Percentiles rank a stretch among this genome's conserved stretches.
Conservation (phyloP, 208 protist species). For the Acanthamoeba triangularis region DNA sequence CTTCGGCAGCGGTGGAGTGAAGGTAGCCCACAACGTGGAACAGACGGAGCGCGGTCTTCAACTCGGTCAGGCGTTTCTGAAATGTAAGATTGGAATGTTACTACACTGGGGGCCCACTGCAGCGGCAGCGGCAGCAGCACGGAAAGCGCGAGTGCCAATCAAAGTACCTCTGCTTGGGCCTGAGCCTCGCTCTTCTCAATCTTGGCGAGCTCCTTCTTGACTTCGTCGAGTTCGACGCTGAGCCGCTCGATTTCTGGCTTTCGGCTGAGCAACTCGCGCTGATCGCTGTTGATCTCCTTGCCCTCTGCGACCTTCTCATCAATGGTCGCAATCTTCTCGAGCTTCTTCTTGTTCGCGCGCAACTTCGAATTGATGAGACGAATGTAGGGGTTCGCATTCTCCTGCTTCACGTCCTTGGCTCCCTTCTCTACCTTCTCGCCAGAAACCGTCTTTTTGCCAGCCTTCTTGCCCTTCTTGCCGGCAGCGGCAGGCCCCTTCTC, state of each 20-base stretch:
- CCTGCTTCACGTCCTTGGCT: slow-evolving; percentile 18
- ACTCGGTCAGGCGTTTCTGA: neutral
- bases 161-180: neutral
- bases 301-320: slow-evolving; percentile 22
- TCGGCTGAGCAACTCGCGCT: slow-evolving; percentile 36
- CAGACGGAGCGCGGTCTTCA: slow-evolving; percentile 10
- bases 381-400: neutral
- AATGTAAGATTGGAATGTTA: neutral
- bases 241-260: slow-evolving; percentile 22
- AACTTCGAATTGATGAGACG: neutral
- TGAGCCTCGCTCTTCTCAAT: neutral
- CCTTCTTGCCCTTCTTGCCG: neutral
- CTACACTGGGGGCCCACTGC: neutral
- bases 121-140: neutral
- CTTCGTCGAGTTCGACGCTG: neutral
- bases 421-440: neutral
- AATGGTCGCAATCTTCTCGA: slow-evolving; percentile 27
- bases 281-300: slow-evolving; percentile 53
- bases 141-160: neutral
- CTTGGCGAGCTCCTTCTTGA: slow-evolving; percentile 25
- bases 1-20: neutral
- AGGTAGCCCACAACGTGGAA: slow-evolving; percentile 38
- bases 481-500: neutral
- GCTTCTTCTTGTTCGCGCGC: slow-evolving; percentile 49
- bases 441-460: neutral